These are phyloP conservation scores for Blastobotrys arbuscula DNA, from an alignment of 1,139 yeast species.

Conservation along the genomic window DNA sequence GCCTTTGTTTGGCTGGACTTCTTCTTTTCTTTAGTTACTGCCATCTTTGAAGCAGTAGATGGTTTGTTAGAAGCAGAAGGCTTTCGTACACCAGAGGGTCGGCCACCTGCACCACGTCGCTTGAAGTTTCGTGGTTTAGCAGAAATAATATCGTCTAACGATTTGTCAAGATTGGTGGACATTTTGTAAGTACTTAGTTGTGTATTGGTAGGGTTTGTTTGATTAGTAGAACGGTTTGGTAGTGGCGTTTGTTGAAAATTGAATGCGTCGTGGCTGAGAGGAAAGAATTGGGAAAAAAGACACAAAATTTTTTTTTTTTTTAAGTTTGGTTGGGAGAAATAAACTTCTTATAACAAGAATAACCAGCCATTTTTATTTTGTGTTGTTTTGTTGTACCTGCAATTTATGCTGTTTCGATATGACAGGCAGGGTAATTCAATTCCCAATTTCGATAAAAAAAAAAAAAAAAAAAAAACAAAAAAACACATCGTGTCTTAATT, in stretches of 20 bases:
- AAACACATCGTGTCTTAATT: too few relatives aligned
- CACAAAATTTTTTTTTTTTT: too few relatives aligned
- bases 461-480: too few relatives aligned
- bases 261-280: too few relatives aligned
- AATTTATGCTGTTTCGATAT: too few relatives aligned
- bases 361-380: too few relatives aligned
- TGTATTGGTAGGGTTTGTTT: neutral
- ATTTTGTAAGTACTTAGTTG: constrained; percentile 36
- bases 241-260: neutral
- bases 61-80: constrained; percentile 19
- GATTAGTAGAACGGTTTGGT: constrained; percentile 2
- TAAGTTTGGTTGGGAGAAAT: too few relatives aligned
- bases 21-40: constrained; percentile 19
- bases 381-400: too few relatives aligned
- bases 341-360: too few relatives aligned
- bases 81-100: constrained; percentile 18
- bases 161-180: constrained; percentile 79
- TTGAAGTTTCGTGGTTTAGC: constrained; percentile 42
- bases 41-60: constrained; percentile 19
- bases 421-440: too few relatives aligned
- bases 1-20: constrained; percentile 21
- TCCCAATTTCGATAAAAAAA: too few relatives aligned
- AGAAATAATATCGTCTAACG: constrained; percentile 91
- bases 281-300: too few relatives aligned
- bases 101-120: constrained; percentile 11